Conservation (phyloP, 1,284 basidiomycete species). For the Coniophora puteana region DNA sequence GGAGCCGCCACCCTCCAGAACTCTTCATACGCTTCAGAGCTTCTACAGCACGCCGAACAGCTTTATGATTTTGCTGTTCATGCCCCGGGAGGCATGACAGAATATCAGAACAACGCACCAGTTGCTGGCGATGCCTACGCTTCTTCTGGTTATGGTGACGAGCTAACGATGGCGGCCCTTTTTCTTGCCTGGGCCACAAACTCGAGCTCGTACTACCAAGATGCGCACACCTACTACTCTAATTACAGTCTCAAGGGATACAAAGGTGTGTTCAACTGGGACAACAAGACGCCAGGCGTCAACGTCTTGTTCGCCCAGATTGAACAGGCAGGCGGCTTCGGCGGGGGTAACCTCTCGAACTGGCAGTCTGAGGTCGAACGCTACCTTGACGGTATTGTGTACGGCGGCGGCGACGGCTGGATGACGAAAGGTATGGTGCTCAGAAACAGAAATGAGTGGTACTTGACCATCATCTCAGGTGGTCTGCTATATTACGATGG, state of each 20-base stretch:
- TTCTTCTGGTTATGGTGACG: constrained; percentile 70
- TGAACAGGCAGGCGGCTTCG: constrained; percentile 44
- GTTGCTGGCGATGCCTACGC: constrained; percentile 63
- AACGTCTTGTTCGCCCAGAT: constrained; percentile 74
- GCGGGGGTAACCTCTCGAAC: constrained; percentile 50
- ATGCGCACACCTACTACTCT: constrained; percentile 64
- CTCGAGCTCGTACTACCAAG: constrained; percentile 54
- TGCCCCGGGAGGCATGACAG: constrained; percentile 49
- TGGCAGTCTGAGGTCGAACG: constrained; percentile 75
- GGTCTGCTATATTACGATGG: constrained; percentile 79
- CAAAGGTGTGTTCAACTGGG: constrained; percentile 84
- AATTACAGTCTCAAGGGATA: constrained; percentile 52
- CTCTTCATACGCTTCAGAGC: constrained; percentile 62
- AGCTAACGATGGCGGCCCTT: constrained; percentile 70
- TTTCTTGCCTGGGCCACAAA: constrained; percentile 74
- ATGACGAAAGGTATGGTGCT: constrained; percentile 46
- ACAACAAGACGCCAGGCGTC: constrained; percentile 74
- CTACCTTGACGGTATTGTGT: constrained; percentile 75
- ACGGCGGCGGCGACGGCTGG: constrained; percentile 48
- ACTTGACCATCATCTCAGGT: constrained; percentile 36
- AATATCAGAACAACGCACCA: constrained; percentile 67
- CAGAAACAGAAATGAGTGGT: constrained; percentile 4
- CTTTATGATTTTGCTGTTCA: constrained; percentile 74
- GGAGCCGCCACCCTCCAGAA: constrained; percentile 70
- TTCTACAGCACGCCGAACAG: constrained; percentile 71